Conservation (phyloP, 768 basidiomycete genomes). For the Mycena belliarum region DNA sequence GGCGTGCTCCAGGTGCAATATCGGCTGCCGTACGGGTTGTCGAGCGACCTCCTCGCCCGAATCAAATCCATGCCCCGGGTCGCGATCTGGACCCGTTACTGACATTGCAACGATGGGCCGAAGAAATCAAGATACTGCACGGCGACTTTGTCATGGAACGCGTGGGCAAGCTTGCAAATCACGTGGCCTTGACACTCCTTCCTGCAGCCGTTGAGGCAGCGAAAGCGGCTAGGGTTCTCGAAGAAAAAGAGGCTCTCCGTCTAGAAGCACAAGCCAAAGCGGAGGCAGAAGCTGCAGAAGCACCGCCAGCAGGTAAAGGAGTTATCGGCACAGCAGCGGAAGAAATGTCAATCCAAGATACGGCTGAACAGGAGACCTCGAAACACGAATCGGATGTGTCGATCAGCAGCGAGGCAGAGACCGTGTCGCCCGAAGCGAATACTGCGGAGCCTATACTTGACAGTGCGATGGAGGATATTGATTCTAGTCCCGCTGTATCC, state of each 20-base stretch:
- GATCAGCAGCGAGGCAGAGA: slow-evolving; percentile 19
- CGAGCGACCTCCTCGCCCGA: slow-evolving; percentile 51
- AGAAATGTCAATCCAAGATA: slow-evolving; percentile 19
- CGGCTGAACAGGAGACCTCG: slow-evolving; percentile 9
- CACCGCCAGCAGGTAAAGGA: slow-evolving; percentile 29
- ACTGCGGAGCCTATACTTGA: slow-evolving; percentile 26
- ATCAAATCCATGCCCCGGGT: slow-evolving; percentile 42
- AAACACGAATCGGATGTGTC: slow-evolving; percentile 7
- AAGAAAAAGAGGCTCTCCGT: slow-evolving; percentile 52
- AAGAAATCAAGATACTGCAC: slow-evolving; percentile 82
- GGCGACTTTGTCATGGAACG: slow-evolving; percentile 73
- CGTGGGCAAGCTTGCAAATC: slow-evolving; percentile 64
- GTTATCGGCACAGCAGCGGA: slow-evolving; percentile 35
- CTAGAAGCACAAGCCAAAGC: slow-evolving; percentile 41
- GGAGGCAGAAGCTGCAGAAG: slow-evolving; percentile 29
- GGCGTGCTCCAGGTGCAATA: slow-evolving; percentile 47
- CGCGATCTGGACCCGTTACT: slow-evolving; percentile 77
- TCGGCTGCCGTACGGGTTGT: slow-evolving; percentile 58
- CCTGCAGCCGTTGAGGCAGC: slow-evolving; percentile 76
- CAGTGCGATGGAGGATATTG: slow-evolving; percentile 32
- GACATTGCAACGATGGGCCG: slow-evolving; percentile 85
- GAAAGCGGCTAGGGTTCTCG: slow-evolving; percentile 55
- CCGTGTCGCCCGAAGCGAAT: slow-evolving; percentile 7
- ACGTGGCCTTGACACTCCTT: slow-evolving; percentile 71
- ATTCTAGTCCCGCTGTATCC: slow-evolving; percentile 23